These are phyloP conservation scores for Lactuca saligna DNA, from an alignment of 129 eudicot genomes.

Conservation along the genomic window DNA sequence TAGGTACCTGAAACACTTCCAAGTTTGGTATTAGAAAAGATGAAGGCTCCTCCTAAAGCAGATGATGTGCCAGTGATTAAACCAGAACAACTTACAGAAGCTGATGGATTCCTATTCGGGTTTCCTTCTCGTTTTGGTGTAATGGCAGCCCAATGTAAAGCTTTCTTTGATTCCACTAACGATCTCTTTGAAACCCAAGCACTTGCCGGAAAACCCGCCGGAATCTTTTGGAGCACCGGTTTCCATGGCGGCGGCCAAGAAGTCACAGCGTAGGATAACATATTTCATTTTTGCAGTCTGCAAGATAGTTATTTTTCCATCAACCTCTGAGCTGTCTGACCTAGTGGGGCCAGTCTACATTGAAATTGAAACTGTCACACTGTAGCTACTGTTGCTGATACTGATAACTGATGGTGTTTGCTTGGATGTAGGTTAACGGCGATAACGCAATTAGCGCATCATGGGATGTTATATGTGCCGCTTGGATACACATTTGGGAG, in stretches of 20 bases:
- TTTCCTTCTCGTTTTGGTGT: slow-evolving; percentile 91
- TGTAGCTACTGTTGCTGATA: background rate
- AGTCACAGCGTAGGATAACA: slow-evolving; percentile 65
- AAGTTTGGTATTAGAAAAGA: slow-evolving; percentile 49
- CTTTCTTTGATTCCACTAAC: slow-evolving; percentile 75
- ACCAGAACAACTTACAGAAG: slow-evolving; percentile 74
- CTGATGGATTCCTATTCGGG: slow-evolving; percentile 88
- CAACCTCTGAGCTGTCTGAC: background rate
- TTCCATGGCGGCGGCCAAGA: slow-evolving; percentile 94
- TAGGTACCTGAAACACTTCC: slow-evolving; percentile 86
- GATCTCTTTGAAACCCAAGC: slow-evolving; percentile 66
- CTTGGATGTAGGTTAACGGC: slow-evolving; percentile 60
- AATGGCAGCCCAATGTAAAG: slow-evolving; percentile 88
- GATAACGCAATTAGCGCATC: slow-evolving; percentile 74
- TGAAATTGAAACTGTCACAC: background rate
- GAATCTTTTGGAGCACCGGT: slow-evolving; percentile 96
- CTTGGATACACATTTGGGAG: slow-evolving; percentile 78
- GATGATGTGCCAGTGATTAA: slow-evolving; percentile 67
- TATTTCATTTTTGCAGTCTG: background rate
- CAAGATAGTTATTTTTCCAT: background rate
- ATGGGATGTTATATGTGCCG: slow-evolving; percentile 87
- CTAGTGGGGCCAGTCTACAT: background rate
- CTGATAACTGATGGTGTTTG: slow-evolving; percentile 13
- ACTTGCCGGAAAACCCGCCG: slow-evolving; percentile 96
- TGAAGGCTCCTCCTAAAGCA: slow-evolving; percentile 81